phyloP scores from a whole-genome alignment of 108 stramenopile species.

The Cylindrotheca fusiformis region DNA sequence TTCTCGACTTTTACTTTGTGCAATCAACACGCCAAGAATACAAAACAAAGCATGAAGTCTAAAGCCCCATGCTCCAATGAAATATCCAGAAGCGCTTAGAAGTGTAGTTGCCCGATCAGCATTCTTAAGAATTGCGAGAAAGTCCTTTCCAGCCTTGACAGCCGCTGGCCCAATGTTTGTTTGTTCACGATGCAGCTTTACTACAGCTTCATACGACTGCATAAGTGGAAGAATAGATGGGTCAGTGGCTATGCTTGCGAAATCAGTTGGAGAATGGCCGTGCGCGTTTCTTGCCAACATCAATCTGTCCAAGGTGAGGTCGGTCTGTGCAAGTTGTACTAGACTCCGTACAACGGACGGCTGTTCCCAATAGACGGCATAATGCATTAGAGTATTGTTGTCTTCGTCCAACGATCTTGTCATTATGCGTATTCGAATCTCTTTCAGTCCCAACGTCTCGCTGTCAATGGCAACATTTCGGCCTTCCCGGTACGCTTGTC shows the following conservation, averaged over 20 bases:
- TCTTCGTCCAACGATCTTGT: conserved; percentile 7
- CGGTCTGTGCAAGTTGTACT: neutral
- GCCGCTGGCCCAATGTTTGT: neutral
- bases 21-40: too few species aligned
- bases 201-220: neutral
- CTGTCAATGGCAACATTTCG: too few species aligned
- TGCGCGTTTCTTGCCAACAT: conserved; percentile 4
- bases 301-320: neutral
- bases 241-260: conserved; percentile 1
- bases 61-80: too few species aligned
- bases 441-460: too few species aligned
- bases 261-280: neutral
- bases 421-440: too few species aligned
- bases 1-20: too few species aligned
- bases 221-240: conserved; percentile 1
- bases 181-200: neutral
- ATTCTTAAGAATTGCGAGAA: too few species aligned
- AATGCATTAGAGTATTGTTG: neutral
- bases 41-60: too few species aligned
- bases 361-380: conserved; percentile 8
- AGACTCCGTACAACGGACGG: neutral
- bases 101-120: too few species aligned
- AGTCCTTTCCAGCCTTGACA: neutral
- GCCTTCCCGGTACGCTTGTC: too few species aligned
- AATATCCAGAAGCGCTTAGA: too few species aligned